Base-by-base conservation (phyloP, 352 stramenopile species). In the Phytophthora pinifolia region DNA sequence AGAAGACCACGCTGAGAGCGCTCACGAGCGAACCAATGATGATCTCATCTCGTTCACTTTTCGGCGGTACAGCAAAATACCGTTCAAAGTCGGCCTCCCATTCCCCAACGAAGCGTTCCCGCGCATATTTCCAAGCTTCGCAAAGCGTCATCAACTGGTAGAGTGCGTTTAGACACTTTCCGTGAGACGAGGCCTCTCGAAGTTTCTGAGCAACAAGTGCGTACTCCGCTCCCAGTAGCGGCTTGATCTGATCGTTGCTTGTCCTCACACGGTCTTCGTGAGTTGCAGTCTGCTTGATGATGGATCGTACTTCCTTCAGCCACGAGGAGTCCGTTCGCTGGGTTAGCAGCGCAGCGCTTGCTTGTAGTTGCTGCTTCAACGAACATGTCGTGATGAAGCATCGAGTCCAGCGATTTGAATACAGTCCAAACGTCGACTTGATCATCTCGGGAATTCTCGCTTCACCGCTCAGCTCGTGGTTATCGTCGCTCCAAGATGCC, bases 91-190 rank as follows among this genome's bases (percentile, higher is more conserved):
- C 51, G 10, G 54, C 15, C 38, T 85, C 65, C 80, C 76, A 88
- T 14, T 66, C 45, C 1, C 33, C 14, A 8, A 65, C 53, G 32
- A 88, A 59, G 4, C 46, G 61, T 9, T 32, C n/a, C 4, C 76
- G 57, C 7, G 59, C 59, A 30, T 35, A 46, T 35, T 42, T 20
- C 29, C 50, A 68, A 30, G 62, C 65, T 32, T 59, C 32, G 6
- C 70, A 74, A 1, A 79, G 53, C 22, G 70, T 71, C 30, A 80
- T 57, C 44, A 84, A 47, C 35, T 82, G 64, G 38, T 89, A 91
- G 4, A 89, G 10, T 14, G 70, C 76, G 41, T 91, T 88, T 34
- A 89, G 38, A 29, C 82, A 91, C 20, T 67, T 77, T 1, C 65
- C 65, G 43, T 87, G 77, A n/a, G 80, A 87, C 30, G 74, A 62